Percentiles rank a stretch among this genome's conserved stretches.
Conservation (phyloP, 78 protist genomes). For the Dictyostelium firmibasis region DNA sequence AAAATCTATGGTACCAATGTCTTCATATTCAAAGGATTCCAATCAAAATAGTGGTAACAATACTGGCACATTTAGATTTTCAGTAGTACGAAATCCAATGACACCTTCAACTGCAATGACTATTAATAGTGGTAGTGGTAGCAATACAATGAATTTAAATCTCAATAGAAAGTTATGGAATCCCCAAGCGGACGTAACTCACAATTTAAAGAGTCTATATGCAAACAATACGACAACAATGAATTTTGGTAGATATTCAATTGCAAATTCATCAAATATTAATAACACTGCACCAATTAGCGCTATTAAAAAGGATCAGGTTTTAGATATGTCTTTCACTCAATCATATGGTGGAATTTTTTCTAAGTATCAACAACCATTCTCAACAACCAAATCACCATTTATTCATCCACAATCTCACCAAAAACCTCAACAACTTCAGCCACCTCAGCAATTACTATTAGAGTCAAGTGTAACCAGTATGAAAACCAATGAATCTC, state of each 20-base stretch:
- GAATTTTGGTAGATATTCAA: slow-evolving; percentile 15
- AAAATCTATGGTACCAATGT: slow-evolving; percentile 3
- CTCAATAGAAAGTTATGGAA: neutral
- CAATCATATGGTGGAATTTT: neutral
- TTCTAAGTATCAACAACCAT: neutral
- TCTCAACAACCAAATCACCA: neutral
- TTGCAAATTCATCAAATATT: neutral
- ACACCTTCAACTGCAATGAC: neutral
- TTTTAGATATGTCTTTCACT: neutral
- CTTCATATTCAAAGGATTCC: neutral
- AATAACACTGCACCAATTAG: neutral
- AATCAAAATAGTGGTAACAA: neutral
- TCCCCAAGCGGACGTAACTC: neutral
- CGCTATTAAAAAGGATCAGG: neutral
- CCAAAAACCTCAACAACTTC: neutral
- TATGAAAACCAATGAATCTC: neutral
- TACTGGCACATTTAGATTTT: slow-evolving; percentile 14
- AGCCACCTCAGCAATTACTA: neutral
- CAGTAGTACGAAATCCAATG: neutral
- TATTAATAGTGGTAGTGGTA: neutral
- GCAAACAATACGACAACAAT: neutral
- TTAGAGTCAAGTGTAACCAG: neutral
- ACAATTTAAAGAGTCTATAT: neutral
- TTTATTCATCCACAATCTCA: neutral
- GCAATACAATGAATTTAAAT: neutral